phyloP scores from a whole-genome alignment of 1,139 yeast genomes.

The Debaryomycetaceae sp. region DNA sequence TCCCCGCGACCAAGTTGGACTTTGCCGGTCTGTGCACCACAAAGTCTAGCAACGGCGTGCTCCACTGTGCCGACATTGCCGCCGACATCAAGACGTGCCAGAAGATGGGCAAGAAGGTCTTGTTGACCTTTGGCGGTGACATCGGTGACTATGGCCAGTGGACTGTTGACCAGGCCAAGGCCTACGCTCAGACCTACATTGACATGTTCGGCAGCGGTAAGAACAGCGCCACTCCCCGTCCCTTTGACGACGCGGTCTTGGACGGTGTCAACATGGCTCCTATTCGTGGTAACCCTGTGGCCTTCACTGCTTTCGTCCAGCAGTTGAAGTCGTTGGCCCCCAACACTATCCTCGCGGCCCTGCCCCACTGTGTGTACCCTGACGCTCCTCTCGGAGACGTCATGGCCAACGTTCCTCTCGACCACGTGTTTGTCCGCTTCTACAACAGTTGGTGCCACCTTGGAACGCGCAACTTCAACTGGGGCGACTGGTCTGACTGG shows the following conservation, averaged over 20 bases:
- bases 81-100: conserved; percentile 11
- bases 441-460: conserved; percentile 11
- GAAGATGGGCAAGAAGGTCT: conserved; percentile 8
- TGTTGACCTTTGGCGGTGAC: conserved; percentile 12
- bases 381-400: conserved; percentile 9
- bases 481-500: conserved; percentile 8
- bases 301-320: conserved; percentile 8
- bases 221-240: conserved; percentile 12
- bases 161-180: conserved; percentile 6
- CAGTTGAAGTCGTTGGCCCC: conserved; percentile 3
- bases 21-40: conserved; percentile 8
- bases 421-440: conserved; percentile 12
- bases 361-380: conserved; percentile 13
- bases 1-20: conserved; percentile 7
- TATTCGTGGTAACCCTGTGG: conserved; percentile 7
- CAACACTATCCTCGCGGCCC: conserved; percentile 6
- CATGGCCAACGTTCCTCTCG: conserved; percentile 6
- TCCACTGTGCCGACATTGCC: conserved; percentile 8
- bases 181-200: conserved; percentile 10
- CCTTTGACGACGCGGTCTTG: conserved; percentile 11
- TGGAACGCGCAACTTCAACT: conserved; percentile 14
- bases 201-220: conserved; percentile 9
- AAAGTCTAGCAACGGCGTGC: conserved; percentile 7
- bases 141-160: conserved; percentile 8
- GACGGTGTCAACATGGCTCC: conserved; percentile 14